These are phyloP conservation scores for Rhizopogon vulgaris DNA, from an alignment of 768 basidiomycete species.

Conservation along the genomic window DNA sequence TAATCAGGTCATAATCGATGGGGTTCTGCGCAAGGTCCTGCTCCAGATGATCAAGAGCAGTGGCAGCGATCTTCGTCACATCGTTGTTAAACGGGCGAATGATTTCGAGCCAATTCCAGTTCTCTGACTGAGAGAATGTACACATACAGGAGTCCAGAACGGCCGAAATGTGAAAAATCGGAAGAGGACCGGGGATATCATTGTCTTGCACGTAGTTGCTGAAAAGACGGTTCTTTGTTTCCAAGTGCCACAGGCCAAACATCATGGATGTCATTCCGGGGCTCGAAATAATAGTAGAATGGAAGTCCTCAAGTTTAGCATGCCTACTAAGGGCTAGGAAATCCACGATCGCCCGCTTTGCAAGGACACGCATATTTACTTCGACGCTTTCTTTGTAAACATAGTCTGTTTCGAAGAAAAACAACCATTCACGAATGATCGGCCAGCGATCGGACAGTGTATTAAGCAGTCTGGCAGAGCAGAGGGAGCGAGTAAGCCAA, in stretches of 20 bases:
- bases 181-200: neutral
- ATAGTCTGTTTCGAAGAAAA: conserved; percentile 18
- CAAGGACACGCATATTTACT: conserved; percentile 13
- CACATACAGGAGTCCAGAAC: conserved; percentile 24
- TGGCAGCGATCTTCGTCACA: conserved; percentile 11
- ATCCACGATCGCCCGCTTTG: conserved; percentile 12
- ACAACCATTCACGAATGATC: conserved; percentile 16
- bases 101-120: conserved; percentile 23
- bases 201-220: conserved; percentile 4
- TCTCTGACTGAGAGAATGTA: conserved; percentile 15
- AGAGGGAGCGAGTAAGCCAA: conserved; percentile 1
- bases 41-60: conserved; percentile 19
- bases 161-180: conserved; percentile 7
- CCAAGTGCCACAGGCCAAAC: conserved; percentile 23
- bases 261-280: conserved; percentile 14
- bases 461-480: neutral
- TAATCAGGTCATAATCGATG: conserved; percentile 19
- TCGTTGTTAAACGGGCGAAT: conserved; percentile 17
- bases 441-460: conserved; percentile 13
- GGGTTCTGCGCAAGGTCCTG: conserved; percentile 16
- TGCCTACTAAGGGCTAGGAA: conserved; percentile 17
- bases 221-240: conserved; percentile 16
- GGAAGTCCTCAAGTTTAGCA: conserved; percentile 10
- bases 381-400: conserved; percentile 16
- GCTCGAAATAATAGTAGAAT: conserved; percentile 12